phyloP scores from a whole-genome alignment of 768 basidiomycete species.

The Pisolithus sp. region DNA sequence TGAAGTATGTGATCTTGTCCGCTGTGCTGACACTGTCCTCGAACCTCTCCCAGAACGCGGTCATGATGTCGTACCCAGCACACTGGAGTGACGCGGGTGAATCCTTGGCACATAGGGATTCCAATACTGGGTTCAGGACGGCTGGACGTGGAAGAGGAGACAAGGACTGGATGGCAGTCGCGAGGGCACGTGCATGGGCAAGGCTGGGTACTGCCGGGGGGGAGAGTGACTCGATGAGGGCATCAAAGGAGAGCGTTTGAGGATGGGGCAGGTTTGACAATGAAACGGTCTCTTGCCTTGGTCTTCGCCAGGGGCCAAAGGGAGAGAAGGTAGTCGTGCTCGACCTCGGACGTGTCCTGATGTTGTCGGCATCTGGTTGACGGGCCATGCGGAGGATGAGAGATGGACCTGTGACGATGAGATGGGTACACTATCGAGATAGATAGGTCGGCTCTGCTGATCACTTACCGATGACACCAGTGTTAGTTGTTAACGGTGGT shows the following conservation, averaged over 20 bases:
- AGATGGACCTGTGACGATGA: too few relatives aligned
- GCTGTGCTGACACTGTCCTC: conserved; percentile 43
- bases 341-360: conserved; percentile 32
- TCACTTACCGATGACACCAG: too few relatives aligned
- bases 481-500: too few relatives aligned
- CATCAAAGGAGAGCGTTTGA: conserved; percentile 34
- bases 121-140: conserved; percentile 53
- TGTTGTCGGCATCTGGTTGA: conserved; percentile 27
- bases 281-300: conserved; percentile 24
- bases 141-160: conserved; percentile 52
- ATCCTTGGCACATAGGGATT: conserved; percentile 48
- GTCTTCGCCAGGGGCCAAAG: conserved; percentile 35
- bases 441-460: too few relatives aligned
- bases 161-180: conserved; percentile 39
- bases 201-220: conserved; percentile 62
- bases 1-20: conserved; percentile 59
- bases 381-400: conserved; percentile 21
- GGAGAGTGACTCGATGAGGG: conserved; percentile 38
- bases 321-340: conserved; percentile 38
- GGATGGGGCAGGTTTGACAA: conserved; percentile 24
- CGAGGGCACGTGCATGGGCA: conserved; percentile 55
- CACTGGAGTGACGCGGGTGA: conserved; percentile 54
- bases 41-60: conserved; percentile 60
- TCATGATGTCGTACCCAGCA: conserved; percentile 66
- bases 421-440: too few relatives aligned